These are phyloP conservation scores for Eucalyptus paniculata DNA, from an alignment of 345 rosid species.

Conservation along the genomic window DNA sequence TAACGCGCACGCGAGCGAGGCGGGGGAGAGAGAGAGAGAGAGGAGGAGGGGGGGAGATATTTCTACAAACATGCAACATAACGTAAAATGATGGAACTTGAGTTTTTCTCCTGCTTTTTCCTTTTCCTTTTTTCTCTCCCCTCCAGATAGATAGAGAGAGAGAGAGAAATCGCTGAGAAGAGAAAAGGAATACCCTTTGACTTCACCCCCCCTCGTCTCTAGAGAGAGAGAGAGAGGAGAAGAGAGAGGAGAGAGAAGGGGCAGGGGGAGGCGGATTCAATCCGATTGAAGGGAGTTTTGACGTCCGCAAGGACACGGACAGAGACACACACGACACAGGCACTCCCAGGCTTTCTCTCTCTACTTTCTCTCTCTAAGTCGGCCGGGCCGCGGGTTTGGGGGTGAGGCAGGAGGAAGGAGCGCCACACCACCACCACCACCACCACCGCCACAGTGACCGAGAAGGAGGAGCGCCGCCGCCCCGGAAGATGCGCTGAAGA, in stretches of 20 bases:
- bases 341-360: conserved; percentile 1
- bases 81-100: background rate
- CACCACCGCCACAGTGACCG: background rate
- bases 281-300: conserved; percentile 59
- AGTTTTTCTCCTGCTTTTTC: background rate
- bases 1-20: background rate
- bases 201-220: conserved; percentile 6
- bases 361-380: conserved; percentile 32
- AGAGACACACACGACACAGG: background rate
- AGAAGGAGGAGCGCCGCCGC: background rate
- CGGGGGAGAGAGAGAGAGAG: no score
- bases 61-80: background rate
- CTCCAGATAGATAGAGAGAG: background rate
- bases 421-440: background rate
- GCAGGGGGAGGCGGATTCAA: conserved; percentile 28
- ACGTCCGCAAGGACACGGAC: conserved; percentile 85
- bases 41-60: background rate
- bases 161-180: background rate
- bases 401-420: background rate
- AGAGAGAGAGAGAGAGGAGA: background rate
- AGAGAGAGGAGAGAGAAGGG: conserved; percentile 10
- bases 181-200: conserved; percentile 23
- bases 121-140: background rate
- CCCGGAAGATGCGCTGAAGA: background rate
- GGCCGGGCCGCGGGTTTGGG: background rate